Conservation (phyloP, 768 basidiomycete genomes). For the Xerocomellus intermedius region DNA sequence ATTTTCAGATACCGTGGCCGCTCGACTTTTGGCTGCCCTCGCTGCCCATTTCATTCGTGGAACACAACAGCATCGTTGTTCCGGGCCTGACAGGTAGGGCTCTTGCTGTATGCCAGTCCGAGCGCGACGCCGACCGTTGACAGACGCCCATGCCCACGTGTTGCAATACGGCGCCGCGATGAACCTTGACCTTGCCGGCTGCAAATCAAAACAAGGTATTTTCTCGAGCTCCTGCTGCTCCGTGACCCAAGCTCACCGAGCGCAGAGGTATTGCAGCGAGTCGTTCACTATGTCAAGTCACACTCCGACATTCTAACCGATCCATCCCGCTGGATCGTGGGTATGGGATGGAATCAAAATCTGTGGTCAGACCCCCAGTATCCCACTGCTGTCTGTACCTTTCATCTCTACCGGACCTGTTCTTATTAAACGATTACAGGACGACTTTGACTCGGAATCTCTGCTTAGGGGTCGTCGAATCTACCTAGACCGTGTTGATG, state of each 20-base stretch:
- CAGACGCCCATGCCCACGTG: constrained; percentile 82
- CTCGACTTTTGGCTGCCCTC: constrained; percentile 20
- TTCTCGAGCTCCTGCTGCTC: neutral
- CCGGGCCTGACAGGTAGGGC: constrained; percentile 69
- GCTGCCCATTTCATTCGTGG: constrained; percentile 24
- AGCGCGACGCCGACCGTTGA: neutral
- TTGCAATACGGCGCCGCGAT: constrained; percentile 67
- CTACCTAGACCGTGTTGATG: constrained; percentile 73
- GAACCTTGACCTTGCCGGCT: constrained; percentile 61
- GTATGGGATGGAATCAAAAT: constrained; percentile 95
- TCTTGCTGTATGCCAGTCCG: neutral
- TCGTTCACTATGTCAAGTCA: constrained; percentile 56
- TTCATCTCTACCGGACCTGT: constrained; percentile 19
- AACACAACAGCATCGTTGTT: constrained; percentile 49
- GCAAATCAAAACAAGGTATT: constrained; percentile 58
- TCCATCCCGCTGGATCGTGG: constrained; percentile 68
- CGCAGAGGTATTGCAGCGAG: constrained; percentile 59
- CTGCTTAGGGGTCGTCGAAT: constrained; percentile 70
- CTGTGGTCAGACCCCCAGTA: constrained; percentile 63
- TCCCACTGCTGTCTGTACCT: constrained; percentile 60
- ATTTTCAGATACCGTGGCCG: constrained; percentile 26
- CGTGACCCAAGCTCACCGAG: neutral
- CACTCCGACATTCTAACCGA: constrained; percentile 57
- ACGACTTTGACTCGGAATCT: constrained; percentile 69
- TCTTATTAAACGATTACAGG: constrained; percentile 38